A percentile compares a stretch with the other conserved stretches of the same genome.
These are phyloP conservation scores for Triticum monococcum DNA, from an alignment of 176 grass and related monocot species.

Conservation along the genomic window DNA sequence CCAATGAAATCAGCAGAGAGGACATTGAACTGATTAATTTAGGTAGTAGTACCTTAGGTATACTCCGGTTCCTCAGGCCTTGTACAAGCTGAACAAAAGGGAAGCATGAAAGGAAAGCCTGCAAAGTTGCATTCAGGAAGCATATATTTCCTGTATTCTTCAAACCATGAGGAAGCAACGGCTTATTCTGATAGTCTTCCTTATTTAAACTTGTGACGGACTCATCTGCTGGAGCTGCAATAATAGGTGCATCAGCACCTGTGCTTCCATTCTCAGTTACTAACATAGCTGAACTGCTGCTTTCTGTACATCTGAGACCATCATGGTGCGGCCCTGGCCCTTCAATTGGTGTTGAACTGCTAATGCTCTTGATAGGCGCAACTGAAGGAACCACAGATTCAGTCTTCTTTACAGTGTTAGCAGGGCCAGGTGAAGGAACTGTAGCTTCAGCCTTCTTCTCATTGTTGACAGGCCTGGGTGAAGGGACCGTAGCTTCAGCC, in stretches of 20 bases:
- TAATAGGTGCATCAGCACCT: slow-evolving; percentile 22
- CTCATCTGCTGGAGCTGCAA: slow-evolving; percentile 35
- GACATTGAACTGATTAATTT: neutral
- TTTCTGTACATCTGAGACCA: slow-evolving; percentile 7
- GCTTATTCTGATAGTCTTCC: slow-evolving; percentile 38
- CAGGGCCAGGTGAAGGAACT: neutral
- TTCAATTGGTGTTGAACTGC: slow-evolving; percentile 2
- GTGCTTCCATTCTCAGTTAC: slow-evolving; percentile 42
- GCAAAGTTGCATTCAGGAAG: slow-evolving; percentile 93
- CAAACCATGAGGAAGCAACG: slow-evolving; percentile 79
- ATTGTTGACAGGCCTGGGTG: neutral
- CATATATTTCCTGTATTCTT: slow-evolving; percentile 94
- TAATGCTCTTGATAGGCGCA: slow-evolving; percentile 14
- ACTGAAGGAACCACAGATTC: slow-evolving; percentile 19
- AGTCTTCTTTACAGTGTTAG: slow-evolving; percentile 24
- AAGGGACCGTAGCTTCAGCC: neutral
- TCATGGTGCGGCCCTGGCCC: neutral
- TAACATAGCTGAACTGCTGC: slow-evolving; percentile 31
- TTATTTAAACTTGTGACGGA: slow-evolving; percentile 27
- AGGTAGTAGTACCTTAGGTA: slow-evolving; percentile 58
- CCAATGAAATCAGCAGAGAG: neutral
- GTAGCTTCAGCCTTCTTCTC: neutral
- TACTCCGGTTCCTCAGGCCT: slow-evolving; percentile 50
- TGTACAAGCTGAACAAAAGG: slow-evolving; percentile 82
- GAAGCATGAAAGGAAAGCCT: slow-evolving; percentile 78